Base-by-base conservation (phyloP, 352 stramenopile species). In the Phytophthora melonis region DNA sequence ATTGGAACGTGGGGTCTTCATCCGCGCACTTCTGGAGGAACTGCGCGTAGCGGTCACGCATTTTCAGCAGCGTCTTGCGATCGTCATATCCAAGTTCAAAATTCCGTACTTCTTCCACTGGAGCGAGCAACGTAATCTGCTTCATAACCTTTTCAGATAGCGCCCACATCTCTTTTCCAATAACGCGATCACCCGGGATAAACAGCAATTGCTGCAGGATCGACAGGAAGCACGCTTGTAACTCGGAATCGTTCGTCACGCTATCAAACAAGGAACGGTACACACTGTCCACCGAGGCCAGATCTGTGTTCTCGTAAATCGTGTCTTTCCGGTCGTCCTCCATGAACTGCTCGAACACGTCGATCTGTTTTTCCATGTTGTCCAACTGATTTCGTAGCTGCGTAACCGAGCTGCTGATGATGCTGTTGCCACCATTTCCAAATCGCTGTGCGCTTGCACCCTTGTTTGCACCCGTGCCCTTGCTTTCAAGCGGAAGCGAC, bases 341-440 rank as follows among this genome's bases (percentile, higher is more conserved):
- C 89, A 94, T 94, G 54, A 96, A 96, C 16, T 88, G 83, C 65
- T 96, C 89, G 58, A 96, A 96, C 50, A 96, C 89, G 69, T 96
- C 89, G 53, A 96, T 96, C 61, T 96, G 89, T 63, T 94, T 94
- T 63, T 96, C 89, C 81, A 96, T 92, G 64, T 93, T 96, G 75
- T 96, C 89, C 19, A 96, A 66, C 52, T 96, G 89, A 55, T 88
- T 93, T 5, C 89, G 86, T 57, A 96, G 74, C 64, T 94, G 86
- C 11, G 85, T 90, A 41, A 91, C 86, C 7, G 79, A 92, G 58
- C 78, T 93, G 54, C 83, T 92, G 63, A 91, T 91, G 41, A 90
- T 89, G 34, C 74, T 85, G 52, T 84, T 84, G 45, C 77, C 80
- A 47, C 75, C 74, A 67, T 68, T 81, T 63, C 54, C 72, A 54